Conservation (phyloP, 805 yeast genomes). For the Blastobotrys peoriensis region DNA sequence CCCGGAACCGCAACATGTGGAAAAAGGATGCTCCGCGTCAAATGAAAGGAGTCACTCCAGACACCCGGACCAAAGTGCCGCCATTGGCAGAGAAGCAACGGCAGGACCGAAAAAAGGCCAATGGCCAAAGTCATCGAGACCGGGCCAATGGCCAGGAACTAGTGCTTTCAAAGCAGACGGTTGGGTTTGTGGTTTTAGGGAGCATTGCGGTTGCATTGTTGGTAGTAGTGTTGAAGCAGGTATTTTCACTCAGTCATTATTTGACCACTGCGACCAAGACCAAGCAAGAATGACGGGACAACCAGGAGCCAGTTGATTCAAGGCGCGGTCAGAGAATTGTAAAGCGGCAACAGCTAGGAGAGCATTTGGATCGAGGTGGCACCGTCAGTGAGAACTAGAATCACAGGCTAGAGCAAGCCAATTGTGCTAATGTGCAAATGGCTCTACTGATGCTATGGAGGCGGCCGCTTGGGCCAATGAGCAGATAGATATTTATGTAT, state of each 20-base stretch:
- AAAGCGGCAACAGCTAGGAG: no score
- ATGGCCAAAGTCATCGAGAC: background rate
- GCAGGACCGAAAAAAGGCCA: background rate
- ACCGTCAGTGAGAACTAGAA: no score
- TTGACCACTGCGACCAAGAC: background rate
- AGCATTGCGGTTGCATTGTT: background rate
- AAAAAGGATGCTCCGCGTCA: slow-evolving; percentile 16
- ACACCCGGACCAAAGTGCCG: slow-evolving; percentile 11
- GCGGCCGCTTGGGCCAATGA: no score
- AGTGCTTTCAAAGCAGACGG: background rate
- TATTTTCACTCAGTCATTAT: background rate
- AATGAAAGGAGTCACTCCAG: slow-evolving; percentile 18
- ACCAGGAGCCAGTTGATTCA: no score
- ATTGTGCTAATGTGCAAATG: no score
- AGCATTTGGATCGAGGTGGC: no score
- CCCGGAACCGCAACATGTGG: slow-evolving; percentile 24
- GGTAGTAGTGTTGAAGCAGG: background rate
- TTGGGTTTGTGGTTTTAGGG: background rate
- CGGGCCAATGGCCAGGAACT: background rate
- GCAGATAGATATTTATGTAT: no score
- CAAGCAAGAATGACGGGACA: background rate
- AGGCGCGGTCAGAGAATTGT: no score
- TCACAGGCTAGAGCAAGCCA: no score
- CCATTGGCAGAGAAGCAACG: slow-evolving; percentile 3
- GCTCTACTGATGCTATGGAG: no score